Percentiles rank a stretch among this genome's conserved stretches.
phyloP scores from a whole-genome alignment of 2,329 filamentous ascomycete species.

The Penicillium sp. region DNA sequence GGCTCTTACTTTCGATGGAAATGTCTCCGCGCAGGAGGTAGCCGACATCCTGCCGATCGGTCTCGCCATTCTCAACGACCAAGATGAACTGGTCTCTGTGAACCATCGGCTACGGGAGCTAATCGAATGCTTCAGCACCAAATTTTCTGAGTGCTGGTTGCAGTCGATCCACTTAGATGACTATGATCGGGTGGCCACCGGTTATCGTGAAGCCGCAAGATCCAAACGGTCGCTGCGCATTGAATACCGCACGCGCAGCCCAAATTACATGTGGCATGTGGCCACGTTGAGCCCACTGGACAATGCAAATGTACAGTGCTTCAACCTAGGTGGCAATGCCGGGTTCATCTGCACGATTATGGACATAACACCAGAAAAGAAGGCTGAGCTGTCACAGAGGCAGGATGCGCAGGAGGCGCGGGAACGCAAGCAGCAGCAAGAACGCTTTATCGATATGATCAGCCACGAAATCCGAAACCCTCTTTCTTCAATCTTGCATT shows the following conservation, averaged over 20 bases:
- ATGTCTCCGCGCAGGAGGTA: slow-evolving; percentile 24
- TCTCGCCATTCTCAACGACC: slow-evolving; percentile 20
- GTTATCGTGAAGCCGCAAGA: slow-evolving; percentile 8
- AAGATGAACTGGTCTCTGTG: slow-evolving; percentile 16
- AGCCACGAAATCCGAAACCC: slow-evolving; percentile 61
- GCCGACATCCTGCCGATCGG: slow-evolving; percentile 25
- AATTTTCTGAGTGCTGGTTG: slow-evolving; percentile 14
- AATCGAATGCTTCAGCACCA: not conserved
- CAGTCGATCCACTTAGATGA: slow-evolving; percentile 21
- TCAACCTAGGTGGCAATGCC: slow-evolving; percentile 4
- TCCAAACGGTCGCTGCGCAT: slow-evolving; percentile 12
- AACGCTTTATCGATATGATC: slow-evolving; percentile 78
- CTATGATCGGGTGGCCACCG: slow-evolving; percentile 9
- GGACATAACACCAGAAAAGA: slow-evolving; percentile 82
- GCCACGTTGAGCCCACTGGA: slow-evolving; percentile 17
- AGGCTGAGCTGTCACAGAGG: slow-evolving; percentile 77
- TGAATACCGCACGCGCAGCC: slow-evolving; percentile 20
- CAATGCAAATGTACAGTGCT: slow-evolving; percentile 5
- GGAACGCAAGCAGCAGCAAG: slow-evolving; percentile 76
- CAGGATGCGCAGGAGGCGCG: slow-evolving; percentile 76
- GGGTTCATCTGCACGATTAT: slow-evolving; percentile 56
- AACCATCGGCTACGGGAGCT: slow-evolving; percentile 22
- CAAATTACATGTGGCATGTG: slow-evolving; percentile 16
- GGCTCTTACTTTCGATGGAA: not conserved
- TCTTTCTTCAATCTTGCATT: slow-evolving; percentile 60